Percentiles rank a stretch among this genome's conserved stretches.
These are phyloP conservation scores for Penicillium dipodomyicola DNA, from an alignment of 495 filamentous ascomycete genomes.

Conservation along the genomic window DNA sequence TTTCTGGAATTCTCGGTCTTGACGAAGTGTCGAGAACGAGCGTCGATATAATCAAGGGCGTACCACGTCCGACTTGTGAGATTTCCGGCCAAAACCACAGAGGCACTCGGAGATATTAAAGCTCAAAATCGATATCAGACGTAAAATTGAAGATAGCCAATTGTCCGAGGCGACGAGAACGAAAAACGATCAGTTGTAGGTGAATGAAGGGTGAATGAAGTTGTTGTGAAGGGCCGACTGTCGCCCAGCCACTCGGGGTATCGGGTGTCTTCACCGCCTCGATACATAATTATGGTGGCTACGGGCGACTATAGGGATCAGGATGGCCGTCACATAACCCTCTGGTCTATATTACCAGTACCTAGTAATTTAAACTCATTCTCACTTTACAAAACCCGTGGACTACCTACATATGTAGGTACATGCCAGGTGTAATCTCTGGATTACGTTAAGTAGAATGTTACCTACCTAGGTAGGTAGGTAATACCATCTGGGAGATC, in stretches of 20 bases:
- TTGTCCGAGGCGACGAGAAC: constrained; percentile 2
- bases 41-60: constrained; percentile 20
- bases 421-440: too few relatives aligned
- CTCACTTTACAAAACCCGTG: too few relatives aligned
- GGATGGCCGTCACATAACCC: too few relatives aligned
- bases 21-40: constrained; percentile 9
- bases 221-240: constrained; percentile 22
- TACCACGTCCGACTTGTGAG: neutral
- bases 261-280: constrained; percentile 20
- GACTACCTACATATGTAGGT: too few relatives aligned
- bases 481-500: too few relatives aligned
- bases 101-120: neutral
- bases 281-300: constrained; percentile 9
- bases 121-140: neutral
- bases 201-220: constrained; percentile 27
- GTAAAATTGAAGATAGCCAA: constrained; percentile 5
- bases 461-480: too few relatives aligned
- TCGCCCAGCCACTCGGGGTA: constrained; percentile 27
- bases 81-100: neutral
- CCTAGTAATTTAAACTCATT: too few relatives aligned
- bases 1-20: neutral
- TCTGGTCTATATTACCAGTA: too few relatives aligned
- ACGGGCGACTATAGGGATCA: too few relatives aligned
- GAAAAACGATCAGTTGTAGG: constrained; percentile 9
- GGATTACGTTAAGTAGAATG: too few relatives aligned